phyloP scores from a whole-genome alignment of 768 basidiomycete species.

The Lyophyllum atratum region DNA sequence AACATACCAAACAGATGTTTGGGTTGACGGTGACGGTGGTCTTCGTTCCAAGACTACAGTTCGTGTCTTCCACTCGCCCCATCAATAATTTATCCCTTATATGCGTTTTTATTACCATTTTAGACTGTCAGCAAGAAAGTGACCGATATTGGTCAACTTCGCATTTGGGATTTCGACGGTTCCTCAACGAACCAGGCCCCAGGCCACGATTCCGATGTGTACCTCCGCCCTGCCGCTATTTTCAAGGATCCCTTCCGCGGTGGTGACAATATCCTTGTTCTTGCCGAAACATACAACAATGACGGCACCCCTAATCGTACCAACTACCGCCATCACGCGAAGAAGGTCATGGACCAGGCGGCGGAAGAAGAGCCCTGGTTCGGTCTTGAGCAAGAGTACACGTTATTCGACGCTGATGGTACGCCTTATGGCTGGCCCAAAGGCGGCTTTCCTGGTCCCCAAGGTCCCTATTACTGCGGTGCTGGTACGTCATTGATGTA shows the following conservation, averaged over 20 bases:
- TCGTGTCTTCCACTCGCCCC: conserved; percentile 27
- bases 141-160: conserved; percentile 86
- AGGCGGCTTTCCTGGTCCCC: conserved; percentile 98
- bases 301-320: conserved; percentile 97
- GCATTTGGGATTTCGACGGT: conserved; percentile 99
- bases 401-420: conserved; percentile 91
- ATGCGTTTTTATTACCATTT: no score
- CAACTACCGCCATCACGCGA: conserved; percentile 92
- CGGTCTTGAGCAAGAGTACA: conserved; percentile 99
- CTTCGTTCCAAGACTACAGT: conserved; percentile 97
- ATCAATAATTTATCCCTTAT: conserved; percentile 4
- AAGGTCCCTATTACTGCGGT: conserved; percentile 99
- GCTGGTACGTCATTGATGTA: conserved; percentile 63
- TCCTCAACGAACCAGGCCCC: conserved; percentile 98
- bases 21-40: conserved; percentile 95
- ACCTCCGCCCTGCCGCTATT: conserved; percentile 94
- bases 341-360: conserved; percentile 94
- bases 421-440: conserved; percentile 96
- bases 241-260: conserved; percentile 99
- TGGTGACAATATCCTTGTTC: conserved; percentile 95
- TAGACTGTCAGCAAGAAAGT: conserved; percentile 89
- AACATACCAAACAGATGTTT: conserved; percentile 70
- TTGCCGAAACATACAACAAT: conserved; percentile 98
- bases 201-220: conserved; percentile 94
- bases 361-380: conserved; percentile 90